phyloP scores from a whole-genome alignment of 805 yeast species.

The Wickerhamiella kazuoi region DNA sequence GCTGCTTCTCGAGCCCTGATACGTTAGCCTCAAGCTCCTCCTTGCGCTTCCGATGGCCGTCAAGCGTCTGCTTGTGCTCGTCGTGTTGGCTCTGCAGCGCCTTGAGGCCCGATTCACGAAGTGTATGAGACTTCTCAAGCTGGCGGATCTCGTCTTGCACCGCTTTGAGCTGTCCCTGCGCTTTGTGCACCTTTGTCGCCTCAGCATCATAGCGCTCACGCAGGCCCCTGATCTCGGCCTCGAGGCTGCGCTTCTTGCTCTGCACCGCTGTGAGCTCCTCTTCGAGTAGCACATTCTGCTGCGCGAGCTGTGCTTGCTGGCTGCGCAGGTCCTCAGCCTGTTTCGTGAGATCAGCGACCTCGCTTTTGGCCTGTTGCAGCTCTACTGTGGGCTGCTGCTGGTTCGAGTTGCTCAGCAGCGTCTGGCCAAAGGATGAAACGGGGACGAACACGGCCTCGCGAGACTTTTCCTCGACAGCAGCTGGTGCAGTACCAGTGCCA shows the following conservation, averaged over 20 bases:
- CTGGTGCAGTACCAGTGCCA: not conserved
- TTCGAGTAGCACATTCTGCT: conserved; percentile 56
- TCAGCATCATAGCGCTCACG: conserved; percentile 63
- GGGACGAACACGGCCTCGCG: conserved; percentile 42
- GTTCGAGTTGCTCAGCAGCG: conserved; percentile 30
- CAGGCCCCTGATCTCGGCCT: conserved; percentile 47
- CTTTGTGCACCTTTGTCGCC: conserved; percentile 53
- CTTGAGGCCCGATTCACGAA: conserved; percentile 13
- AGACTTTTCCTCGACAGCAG: conserved; percentile 7
- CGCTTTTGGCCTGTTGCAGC: conserved; percentile 71
- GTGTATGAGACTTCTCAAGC: conserved; percentile 13
- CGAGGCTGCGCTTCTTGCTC: conserved; percentile 51
- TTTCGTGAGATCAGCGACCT: conserved; percentile 55
- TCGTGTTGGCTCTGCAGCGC: conserved; percentile 14
- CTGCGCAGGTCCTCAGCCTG: conserved; percentile 50
- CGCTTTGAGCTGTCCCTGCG: conserved; percentile 42
- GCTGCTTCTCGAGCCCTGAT: conserved; percentile 18
- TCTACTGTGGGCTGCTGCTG: conserved; percentile 23
- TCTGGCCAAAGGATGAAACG: conserved; percentile 72
- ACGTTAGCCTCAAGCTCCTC: conserved; percentile 17
- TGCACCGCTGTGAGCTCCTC: conserved; percentile 56
- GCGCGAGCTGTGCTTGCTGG: conserved; percentile 18
- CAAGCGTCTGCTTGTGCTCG: conserved; percentile 14
- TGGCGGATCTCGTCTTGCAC: conserved; percentile 34
- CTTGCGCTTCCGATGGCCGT: conserved; percentile 19